phyloP scores from a whole-genome alignment of 495 filamentous ascomycete species.

The Cercophora scortea region DNA sequence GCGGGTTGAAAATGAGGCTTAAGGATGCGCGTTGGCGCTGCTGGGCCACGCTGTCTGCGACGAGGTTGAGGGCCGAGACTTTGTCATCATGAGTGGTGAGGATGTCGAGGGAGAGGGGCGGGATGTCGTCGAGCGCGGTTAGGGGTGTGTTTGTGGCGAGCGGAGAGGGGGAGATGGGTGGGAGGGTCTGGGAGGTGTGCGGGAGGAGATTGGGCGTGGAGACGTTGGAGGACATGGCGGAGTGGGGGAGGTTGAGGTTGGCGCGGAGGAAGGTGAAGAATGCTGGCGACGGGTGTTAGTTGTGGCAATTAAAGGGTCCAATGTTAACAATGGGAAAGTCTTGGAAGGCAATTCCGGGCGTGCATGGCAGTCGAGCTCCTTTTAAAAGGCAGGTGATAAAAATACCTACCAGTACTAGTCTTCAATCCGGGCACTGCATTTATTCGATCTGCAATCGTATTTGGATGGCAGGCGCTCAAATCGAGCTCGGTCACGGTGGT shows the following conservation, averaged over 20 bases:
- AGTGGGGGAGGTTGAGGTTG: conserved; percentile 45
- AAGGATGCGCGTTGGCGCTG: conserved; percentile 34
- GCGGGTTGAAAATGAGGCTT: conserved; percentile 32
- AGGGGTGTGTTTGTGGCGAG: conserved; percentile 10
- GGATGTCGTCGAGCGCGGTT: conserved; percentile 23
- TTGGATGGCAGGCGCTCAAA: conserved; percentile 33
- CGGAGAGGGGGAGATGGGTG: conserved; percentile 21
- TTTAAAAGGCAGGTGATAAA: neutral
- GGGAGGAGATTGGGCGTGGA: conserved; percentile 36
- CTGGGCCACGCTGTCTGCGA: conserved; percentile 40
- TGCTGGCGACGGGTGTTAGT: conserved; percentile 22
- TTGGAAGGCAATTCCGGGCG: neutral
- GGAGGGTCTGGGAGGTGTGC: conserved; percentile 12
- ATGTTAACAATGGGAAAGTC: neutral
- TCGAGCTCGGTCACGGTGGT: conserved; percentile 36
- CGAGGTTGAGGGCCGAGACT: conserved; percentile 31
- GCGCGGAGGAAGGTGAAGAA: conserved; percentile 51
- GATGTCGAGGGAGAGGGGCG: conserved; percentile 30
- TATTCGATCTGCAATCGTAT: conserved; percentile 36
- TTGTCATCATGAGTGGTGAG: conserved; percentile 29
- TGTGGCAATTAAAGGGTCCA: neutral
- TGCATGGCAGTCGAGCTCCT: too few species aligned
- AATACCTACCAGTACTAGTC: conserved; percentile 40
- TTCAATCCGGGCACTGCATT: conserved; percentile 41
- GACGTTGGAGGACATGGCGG: conserved; percentile 31